phyloP scores from a whole-genome alignment of 208 protist genomes.

The Acanthamoeba royreba region DNA sequence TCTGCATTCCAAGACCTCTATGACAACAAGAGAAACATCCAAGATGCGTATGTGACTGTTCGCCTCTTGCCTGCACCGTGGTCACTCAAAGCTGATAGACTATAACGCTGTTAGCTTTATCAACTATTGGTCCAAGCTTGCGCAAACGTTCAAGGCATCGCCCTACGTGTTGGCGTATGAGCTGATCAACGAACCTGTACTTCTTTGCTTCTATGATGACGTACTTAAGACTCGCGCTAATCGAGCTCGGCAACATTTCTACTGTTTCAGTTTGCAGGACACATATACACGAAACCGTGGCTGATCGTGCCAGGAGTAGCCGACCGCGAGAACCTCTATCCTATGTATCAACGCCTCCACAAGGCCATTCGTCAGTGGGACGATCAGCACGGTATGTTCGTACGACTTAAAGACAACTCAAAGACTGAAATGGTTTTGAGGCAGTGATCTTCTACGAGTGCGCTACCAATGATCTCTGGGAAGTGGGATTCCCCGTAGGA shows the following conservation, averaged over 20 bases:
- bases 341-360: constrained; percentile 65
- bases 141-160: constrained; percentile 23
- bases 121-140: constrained; percentile 52
- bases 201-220: too few relatives aligned
- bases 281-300: constrained; percentile 43
- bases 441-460: constrained; percentile 66
- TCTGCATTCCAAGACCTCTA: constrained; percentile 29
- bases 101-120: background rate
- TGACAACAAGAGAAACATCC: background rate
- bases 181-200: constrained; percentile 73
- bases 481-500: constrained; percentile 42
- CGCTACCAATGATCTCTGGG: constrained; percentile 17
- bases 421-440: too few relatives aligned
- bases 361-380: constrained; percentile 60
- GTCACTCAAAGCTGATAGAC: background rate
- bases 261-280: constrained; percentile 54
- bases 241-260: too few relatives aligned
- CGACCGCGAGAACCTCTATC: constrained; percentile 28
- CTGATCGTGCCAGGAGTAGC: constrained; percentile 37
- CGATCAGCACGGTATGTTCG: constrained; percentile 50
- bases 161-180: constrained; percentile 67
- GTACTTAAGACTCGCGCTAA: too few relatives aligned
- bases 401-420: too few relatives aligned
- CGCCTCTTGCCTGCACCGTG: background rate
- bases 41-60: background rate